Conservation (phyloP, 495 filamentous ascomycete species). For the Penicillium egyptiacum region DNA sequence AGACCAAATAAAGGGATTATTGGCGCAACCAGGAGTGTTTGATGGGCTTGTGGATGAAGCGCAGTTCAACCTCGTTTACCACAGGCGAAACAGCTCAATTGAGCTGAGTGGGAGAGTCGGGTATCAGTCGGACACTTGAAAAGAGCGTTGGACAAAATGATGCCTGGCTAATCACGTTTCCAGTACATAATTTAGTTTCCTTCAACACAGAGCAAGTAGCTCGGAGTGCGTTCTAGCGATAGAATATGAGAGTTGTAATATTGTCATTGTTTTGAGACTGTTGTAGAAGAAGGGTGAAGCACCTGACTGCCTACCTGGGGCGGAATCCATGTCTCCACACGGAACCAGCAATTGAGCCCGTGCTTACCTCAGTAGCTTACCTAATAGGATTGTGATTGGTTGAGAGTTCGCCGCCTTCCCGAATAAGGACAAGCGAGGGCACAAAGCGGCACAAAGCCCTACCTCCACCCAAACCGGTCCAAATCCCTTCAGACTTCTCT, state of each 20-base stretch:
- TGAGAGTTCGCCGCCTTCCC: slow-evolving; percentile 16
- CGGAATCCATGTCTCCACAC: slow-evolving; percentile 3
- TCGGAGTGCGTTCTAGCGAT: slow-evolving; percentile 10
- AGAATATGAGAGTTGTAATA: slow-evolving; percentile 12
- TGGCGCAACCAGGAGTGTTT: not conserved
- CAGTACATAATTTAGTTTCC: slow-evolving; percentile 14
- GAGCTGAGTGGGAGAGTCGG: slow-evolving; percentile 14
- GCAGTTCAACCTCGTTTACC: slow-evolving; percentile 26
- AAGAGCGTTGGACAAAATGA: slow-evolving; percentile 1
- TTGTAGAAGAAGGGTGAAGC: slow-evolving; percentile 12
- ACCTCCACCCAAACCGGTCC: slow-evolving; percentile 36
- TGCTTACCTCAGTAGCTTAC: slow-evolving; percentile 7
- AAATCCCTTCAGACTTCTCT: slow-evolving; percentile 45
- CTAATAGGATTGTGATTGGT: slow-evolving; percentile 27
- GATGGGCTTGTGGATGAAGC: slow-evolving; percentile 12
- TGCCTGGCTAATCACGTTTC: slow-evolving; percentile 12
- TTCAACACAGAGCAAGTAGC: slow-evolving; percentile 5
- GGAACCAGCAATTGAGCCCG: not conserved
- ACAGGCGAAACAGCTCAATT: slow-evolving; percentile 13
- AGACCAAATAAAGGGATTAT: slow-evolving; percentile 25
- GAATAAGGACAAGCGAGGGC: slow-evolving; percentile 45
- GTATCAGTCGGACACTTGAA: slow-evolving; percentile 2
- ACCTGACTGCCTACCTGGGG: slow-evolving; percentile 24
- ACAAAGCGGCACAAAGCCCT: slow-evolving; percentile 34
- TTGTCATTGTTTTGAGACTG: not conserved